Percentiles rank a stretch among this genome's conserved stretches.
Conservation (phyloP, 441 rosid species). For the Corymbia calophylla region DNA sequence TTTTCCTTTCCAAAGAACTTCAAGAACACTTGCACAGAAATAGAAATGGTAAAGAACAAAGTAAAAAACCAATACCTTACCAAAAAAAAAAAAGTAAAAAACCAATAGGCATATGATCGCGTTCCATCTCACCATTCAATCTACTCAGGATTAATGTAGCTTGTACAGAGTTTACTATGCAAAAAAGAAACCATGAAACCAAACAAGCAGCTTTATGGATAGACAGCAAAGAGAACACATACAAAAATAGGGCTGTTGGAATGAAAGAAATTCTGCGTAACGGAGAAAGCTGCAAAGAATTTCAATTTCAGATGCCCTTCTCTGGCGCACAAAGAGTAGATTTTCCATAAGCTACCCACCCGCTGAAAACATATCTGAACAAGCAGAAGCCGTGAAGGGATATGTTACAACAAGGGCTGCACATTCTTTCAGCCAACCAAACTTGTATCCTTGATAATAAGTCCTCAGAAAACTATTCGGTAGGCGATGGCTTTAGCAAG, state of each 20-base stretch:
- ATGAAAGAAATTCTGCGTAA: neutral
- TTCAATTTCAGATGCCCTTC: neutral
- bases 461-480: neutral
- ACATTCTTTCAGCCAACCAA: too few species aligned
- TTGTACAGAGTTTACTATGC: neutral
- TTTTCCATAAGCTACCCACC: neutral
- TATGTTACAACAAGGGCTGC: too few species aligned
- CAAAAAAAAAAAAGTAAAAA: neutral
- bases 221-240: neutral
- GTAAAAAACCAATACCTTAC: neutral
- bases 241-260: neutral
- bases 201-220: neutral
- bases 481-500: slow-evolving; percentile 23
- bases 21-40: neutral
- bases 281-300: neutral
- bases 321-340: neutral
- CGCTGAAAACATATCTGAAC: neutral
- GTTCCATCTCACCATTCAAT: neutral
- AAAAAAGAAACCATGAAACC: neutral
- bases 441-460: too few species aligned
- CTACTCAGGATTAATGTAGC: neutral
- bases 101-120: neutral
- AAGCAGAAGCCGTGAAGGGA: too few species aligned
- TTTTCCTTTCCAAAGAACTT: neutral
- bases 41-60: neutral